A percentile compares a stretch with the other conserved stretches of the same genome.
Conservation (phyloP, 352 stramenopile species). For the Globisporangium mamillatum region DNA sequence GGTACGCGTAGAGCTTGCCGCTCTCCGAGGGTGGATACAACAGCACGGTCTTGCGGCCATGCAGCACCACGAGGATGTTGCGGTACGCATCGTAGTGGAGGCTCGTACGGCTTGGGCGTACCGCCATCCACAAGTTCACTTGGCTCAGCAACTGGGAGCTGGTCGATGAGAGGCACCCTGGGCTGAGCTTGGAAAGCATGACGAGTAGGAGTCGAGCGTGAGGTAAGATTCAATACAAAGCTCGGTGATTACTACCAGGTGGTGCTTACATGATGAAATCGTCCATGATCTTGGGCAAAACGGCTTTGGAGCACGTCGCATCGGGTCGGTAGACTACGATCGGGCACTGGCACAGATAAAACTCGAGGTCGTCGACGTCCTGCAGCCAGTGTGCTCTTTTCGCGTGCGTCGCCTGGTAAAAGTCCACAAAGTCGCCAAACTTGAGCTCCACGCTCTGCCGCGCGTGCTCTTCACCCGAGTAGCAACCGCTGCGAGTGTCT, state of each 20-base stretch:
- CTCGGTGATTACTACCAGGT: neutral
- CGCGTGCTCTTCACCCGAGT: slow-evolving; percentile 51
- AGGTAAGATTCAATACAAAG: slow-evolving; percentile 6
- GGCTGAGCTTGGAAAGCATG: slow-evolving; percentile 24
- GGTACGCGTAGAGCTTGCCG: slow-evolving; percentile 49
- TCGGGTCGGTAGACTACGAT: slow-evolving; percentile 57
- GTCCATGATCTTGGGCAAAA: slow-evolving; percentile 54
- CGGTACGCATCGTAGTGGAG: slow-evolving; percentile 84
- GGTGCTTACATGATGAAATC: slow-evolving; percentile 52
- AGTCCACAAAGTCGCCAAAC: slow-evolving; percentile 81
- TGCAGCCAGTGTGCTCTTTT: slow-evolving; percentile 63
- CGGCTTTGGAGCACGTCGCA: slow-evolving; percentile 34
- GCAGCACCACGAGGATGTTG: slow-evolving; percentile 72
- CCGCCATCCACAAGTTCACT: slow-evolving; percentile 86
- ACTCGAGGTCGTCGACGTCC: slow-evolving; percentile 66
- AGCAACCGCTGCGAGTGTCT: slow-evolving; percentile 35
- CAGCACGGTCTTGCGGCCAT: slow-evolving; percentile 66
- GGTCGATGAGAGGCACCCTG: slow-evolving; percentile 28
- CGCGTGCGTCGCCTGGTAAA: slow-evolving; percentile 47
- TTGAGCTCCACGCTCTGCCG: slow-evolving; percentile 74
- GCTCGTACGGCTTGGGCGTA: slow-evolving; percentile 49
- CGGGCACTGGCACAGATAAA: slow-evolving; percentile 82
- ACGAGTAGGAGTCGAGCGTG: neutral
- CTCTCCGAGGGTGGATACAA: slow-evolving; percentile 66
- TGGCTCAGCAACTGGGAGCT: slow-evolving; percentile 43